Base-by-base conservation (phyloP, 1,284 basidiomycete genomes). In the Farysia itapuensis region DNA sequence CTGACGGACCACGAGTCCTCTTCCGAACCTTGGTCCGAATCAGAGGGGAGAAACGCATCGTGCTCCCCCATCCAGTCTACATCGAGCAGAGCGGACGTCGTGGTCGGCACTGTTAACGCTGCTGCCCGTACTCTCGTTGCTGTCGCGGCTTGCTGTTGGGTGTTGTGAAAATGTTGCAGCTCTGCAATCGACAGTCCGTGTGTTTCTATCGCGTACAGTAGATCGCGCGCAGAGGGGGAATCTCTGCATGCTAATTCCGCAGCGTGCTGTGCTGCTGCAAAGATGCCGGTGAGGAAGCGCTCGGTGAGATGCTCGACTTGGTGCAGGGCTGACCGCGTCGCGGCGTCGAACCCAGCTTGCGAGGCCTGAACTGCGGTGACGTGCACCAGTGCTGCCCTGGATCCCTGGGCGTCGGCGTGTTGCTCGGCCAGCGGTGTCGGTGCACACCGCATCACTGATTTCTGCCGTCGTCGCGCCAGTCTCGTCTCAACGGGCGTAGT, bases 201-300 rank as follows among this genome's bases (percentile, higher is more conserved):
- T 2, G 52, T 59, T 31, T 60, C 67, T 16, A 67, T 47, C 12
- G 67, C 53, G 31, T 66, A 48, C 0, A 67, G 6, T 12, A 70
- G 29, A 32, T 70, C 67, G 25, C 58, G 36, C 4, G 60, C 44
- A 0, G 59, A 67, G 0, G 64, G 56, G 1, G 40, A 31, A 18
- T 45, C 35, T 14, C 67, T 37, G 30, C 44, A 46, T 1, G 51
- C 44, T 7, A 58, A 33, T 21, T 58, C 51, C 4, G 64, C 47
- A 23, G 52, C 50, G 28, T 64, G 57, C 4, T 33, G 51, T 9
- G 58, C 58, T 19, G 58, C 51, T 2, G 47, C 32, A 22, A 56
- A 61, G 5, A 61, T 47, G 8, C 51, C 56, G 20, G 52, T 51
- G 24, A 61, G 32, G 18, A 61, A 61, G 25, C 54, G 54, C 15